Base-by-base conservation (phyloP, 2,329 filamentous ascomycete genomes). In the Huntiella moniliformis region DNA sequence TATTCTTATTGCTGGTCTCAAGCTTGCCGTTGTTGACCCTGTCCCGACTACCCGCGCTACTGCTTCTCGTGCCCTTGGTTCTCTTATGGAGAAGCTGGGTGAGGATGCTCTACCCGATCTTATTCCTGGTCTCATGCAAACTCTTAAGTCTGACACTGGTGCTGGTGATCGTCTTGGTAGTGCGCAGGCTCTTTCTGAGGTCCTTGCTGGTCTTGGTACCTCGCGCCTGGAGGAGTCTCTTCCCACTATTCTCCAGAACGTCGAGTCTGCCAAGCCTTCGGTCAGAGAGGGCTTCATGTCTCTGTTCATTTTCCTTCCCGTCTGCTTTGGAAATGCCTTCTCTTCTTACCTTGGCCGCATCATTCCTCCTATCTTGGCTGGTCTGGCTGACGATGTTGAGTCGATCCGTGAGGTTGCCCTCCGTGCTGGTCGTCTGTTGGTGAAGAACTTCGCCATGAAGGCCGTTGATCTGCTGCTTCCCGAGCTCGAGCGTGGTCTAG, bases 231-330 rank as follows among this genome's bases (percentile, higher is more conserved):
- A 98, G 61, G 92, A 98, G 63, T 96, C 87, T 4, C 67, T 98
- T 39, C 92, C 91, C 35, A 95, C 88, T 10, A 94, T 98, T 54
- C 65, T 98, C 36, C 88, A 96, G 57, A 98, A 98, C 56, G 88
- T 94, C 53, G 79, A 85, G 54, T 96, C 88, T 56, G 76, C 80
- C 54, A 95, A 94, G 63, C 61, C 91, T 13, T 77, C 86, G 46
- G 85, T 98, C 52, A 79, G 91, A 55, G 91, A 98, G 68, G 91
- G 91, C 39, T 98, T 98, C 67, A 98, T 98, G 91, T 95, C 91
- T 5, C 73, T 98, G 36, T 98, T 98, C 64, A 96, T 98, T 54
- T 98, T 95, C 73, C 76, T 98, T 65, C 91, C 91, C 10, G 91
- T 94, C 45, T 98, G 91, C 65, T 98, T 98, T 56, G 91, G 91